Evolutionary conservation across 257 asterid genomes (phyloP).

Genomic region (Fraxinus anomala): DNA sequence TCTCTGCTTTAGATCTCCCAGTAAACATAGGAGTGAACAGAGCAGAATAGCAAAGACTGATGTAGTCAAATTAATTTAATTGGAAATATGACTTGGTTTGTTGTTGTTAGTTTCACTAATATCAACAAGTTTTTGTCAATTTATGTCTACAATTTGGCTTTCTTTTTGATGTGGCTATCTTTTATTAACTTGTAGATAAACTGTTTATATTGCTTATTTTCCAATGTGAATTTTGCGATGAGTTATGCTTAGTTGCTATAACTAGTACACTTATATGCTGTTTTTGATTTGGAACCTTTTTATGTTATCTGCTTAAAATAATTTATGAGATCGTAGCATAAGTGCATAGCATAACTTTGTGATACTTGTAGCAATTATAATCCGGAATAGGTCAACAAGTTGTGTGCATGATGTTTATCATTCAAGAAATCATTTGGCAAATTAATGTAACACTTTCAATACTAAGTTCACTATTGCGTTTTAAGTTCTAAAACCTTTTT

Average conservation of each 20-base stretch:
- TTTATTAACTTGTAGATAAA: background rate
- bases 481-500: background rate
- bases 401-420: background rate
- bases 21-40: no score
- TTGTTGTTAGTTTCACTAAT: no score
- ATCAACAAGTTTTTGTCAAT: background rate
- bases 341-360: background rate
- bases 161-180: background rate
- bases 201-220: conserved; percentile 4
- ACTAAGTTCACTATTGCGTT: background rate
- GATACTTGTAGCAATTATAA: background rate
- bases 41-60: no score
- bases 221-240: background rate
- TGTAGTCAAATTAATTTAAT: no score
- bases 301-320: background rate
- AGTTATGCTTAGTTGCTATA: background rate
- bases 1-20: no score
- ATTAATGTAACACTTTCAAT: background rate
- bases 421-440: background rate
- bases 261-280: background rate
- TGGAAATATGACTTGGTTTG: no score
- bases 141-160: background rate
- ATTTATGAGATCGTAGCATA: background rate
- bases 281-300: background rate
- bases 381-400: background rate